Evolutionary conservation across 2,329 filamentous ascomycete genomes (phyloP), one percentile per base, ranked within the genome.

Genomic region (Neonectria hederae): DNA sequence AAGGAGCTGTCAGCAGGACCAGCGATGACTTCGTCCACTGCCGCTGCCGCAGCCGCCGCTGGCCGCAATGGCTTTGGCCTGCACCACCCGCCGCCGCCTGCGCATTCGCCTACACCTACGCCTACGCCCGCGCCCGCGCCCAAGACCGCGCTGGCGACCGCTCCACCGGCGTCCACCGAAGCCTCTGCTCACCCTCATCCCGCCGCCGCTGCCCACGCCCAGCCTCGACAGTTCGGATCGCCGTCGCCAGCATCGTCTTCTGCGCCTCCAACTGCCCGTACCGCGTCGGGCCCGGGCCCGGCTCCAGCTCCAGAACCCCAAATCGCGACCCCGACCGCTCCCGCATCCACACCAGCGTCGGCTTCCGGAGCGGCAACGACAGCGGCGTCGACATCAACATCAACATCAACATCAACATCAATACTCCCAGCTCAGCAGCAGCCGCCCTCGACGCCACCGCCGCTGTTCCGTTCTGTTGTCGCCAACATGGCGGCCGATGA

Each of bases 21-120:
- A 87, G 85, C 84, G 84, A 87, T 87, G 85, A 86, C 83, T 86
- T 87, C 85, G 85, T 86, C 84, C 75, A 80, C 80, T 59, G 54
- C 55, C 61, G 52, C 61, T 22, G 54, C 61, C 58, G 49, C 61
- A n/a, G 49, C 61, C 51, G 54, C 61, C 77, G 80, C 77, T 77
- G 80, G 78, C 78, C 78, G 76, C 65, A 62, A 58, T 59, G 54
- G 63, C 60, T 63, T 67, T 59, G 64, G 60, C 66, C 65, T 69
- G 57, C 63, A 62, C 45, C 67, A 70, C 64, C 68, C 63, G 66
- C 65, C 72, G 49, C 63, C 72, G 52, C 57, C 69, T 51, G 69
- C 72, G 66, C 61, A 65, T 65, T 64, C 69, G 65, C 68, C 58
- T 54, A 65, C 62, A 61, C 72, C 61, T 40, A 53, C 62, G 57